Conservation (phyloP, 768 basidiomycete genomes). For the Boletales sp. region DNA sequence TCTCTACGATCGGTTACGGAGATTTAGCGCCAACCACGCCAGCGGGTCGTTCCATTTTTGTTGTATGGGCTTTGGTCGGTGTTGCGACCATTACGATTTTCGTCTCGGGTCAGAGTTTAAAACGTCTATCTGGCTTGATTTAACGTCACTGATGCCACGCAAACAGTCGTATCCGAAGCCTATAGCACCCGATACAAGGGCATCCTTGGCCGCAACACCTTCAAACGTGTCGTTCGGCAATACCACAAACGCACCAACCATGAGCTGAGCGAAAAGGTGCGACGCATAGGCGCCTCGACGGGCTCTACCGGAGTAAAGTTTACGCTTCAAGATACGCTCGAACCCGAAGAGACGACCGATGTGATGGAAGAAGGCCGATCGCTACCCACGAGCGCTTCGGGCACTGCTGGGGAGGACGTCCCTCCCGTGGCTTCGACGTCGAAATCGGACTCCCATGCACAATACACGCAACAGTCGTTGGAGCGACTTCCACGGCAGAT, state of each 20-base stretch:
- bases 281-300: slow-evolving; percentile 2
- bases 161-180: slow-evolving; percentile 59
- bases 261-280: slow-evolving; percentile 12
- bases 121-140: not conserved
- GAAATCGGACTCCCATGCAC: slow-evolving; percentile 2
- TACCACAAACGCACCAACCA: slow-evolving; percentile 35
- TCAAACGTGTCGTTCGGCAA: slow-evolving; percentile 43
- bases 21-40: slow-evolving; percentile 60
- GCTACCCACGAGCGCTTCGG: too few relatives aligned
- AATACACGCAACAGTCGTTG: slow-evolving; percentile 27
- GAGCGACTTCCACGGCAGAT: slow-evolving; percentile 40
- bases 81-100: slow-evolving; percentile 75
- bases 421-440: slow-evolving; percentile 3
- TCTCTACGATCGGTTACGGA: slow-evolving; percentile 74
- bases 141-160: not conserved
- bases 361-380: not conserved
- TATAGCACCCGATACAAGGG: slow-evolving; percentile 63
- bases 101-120: slow-evolving; percentile 52
- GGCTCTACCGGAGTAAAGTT: not conserved
- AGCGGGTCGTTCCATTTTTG: slow-evolving; percentile 71
- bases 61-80: slow-evolving; percentile 75
- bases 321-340: not conserved
- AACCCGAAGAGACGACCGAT: slow-evolving; percentile 1
- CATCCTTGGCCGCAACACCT: slow-evolving; percentile 44
- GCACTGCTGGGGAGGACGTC: not conserved